These are phyloP conservation scores for Leccinum boreale DNA, from an alignment of 768 basidiomycete species.

Conservation along the genomic window DNA sequence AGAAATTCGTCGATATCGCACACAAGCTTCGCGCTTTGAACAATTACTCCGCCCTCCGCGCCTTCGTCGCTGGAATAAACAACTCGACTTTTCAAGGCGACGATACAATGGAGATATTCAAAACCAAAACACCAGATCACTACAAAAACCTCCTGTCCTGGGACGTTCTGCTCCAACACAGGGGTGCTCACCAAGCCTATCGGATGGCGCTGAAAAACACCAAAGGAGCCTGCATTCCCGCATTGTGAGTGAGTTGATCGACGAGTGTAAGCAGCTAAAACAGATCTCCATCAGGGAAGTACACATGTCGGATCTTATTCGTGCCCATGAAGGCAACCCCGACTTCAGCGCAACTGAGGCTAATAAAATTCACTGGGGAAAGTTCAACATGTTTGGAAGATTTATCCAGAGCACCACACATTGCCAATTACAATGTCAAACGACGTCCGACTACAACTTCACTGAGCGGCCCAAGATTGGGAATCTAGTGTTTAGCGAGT, in stretches of 20 bases:
- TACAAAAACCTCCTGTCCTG: slow-evolving; percentile 79
- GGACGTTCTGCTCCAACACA: slow-evolving; percentile 79
- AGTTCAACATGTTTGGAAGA: slow-evolving; percentile 89
- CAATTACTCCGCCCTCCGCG: slow-evolving; percentile 91
- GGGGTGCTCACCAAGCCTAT: slow-evolving; percentile 86
- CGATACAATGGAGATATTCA: slow-evolving; percentile 73
- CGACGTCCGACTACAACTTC: slow-evolving; percentile 58
- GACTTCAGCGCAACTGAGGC: slow-evolving; percentile 67
- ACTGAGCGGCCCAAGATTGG: slow-evolving; percentile 51
- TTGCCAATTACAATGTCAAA: slow-evolving; percentile 73
- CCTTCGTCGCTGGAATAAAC: slow-evolving; percentile 92
- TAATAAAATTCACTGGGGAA: slow-evolving; percentile 88
- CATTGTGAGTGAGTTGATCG: slow-evolving; percentile 49
- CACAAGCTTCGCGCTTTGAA: slow-evolving; percentile 75
- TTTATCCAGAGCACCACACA: slow-evolving; percentile 76
- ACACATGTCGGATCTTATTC: slow-evolving; percentile 85
- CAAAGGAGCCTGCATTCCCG: slow-evolving; percentile 84
- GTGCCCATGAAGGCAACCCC: slow-evolving; percentile 79
- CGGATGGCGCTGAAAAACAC: slow-evolving; percentile 83
- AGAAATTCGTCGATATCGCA: slow-evolving; percentile 86
- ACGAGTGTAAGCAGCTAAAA: slow-evolving; percentile 3
- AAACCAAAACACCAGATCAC: slow-evolving; percentile 57
- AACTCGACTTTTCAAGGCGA: slow-evolving; percentile 76
- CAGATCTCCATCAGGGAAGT: slow-evolving; percentile 65
- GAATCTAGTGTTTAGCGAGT: slow-evolving; percentile 51